These are phyloP conservation scores for Pseudonitzschia pungens DNA, from an alignment of 108 stramenopile genomes.

Conservation along the genomic window DNA sequence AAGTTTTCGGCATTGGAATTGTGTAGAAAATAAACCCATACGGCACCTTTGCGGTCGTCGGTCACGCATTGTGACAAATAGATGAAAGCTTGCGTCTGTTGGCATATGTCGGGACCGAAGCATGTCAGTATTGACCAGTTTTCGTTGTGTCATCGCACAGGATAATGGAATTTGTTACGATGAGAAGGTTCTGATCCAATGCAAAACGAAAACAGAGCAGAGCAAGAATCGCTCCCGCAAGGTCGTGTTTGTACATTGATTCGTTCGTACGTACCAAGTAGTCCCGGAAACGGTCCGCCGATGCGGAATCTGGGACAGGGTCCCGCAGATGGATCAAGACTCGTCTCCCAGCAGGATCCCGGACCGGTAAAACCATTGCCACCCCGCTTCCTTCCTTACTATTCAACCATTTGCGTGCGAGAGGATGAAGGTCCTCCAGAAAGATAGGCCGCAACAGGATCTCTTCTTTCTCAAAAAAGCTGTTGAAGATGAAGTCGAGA, in stretches of 20 bases:
- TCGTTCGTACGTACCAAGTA: too few species aligned
- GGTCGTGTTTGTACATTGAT: too few species aligned
- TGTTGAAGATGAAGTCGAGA: neutral
- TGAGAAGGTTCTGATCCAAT: too few species aligned
- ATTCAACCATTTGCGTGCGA: neutral
- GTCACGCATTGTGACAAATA: neutral
- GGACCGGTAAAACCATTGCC: slow-evolving; percentile 18
- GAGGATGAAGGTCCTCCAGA: neutral
- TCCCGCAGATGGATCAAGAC: slow-evolving; percentile 1
- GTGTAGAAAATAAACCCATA: neutral
- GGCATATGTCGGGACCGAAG: neutral
- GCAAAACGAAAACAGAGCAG: too few species aligned
- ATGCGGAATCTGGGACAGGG: neutral
- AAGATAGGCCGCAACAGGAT: neutral
- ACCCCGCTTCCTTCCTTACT: neutral
- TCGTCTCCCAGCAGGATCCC: slow-evolving; percentile 30
- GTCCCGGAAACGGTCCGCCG: too few species aligned
- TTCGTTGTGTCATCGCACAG: neutral
- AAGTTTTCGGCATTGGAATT: neutral
- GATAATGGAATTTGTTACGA: neutral
- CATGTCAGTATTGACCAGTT: neutral
- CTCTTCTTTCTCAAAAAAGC: neutral
- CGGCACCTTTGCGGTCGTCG: neutral
- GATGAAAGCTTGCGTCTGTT: too few species aligned
- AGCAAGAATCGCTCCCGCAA: too few species aligned